Conservation (phyloP, 1,284 basidiomycete species). For the Rhodotorula sp. region DNA sequence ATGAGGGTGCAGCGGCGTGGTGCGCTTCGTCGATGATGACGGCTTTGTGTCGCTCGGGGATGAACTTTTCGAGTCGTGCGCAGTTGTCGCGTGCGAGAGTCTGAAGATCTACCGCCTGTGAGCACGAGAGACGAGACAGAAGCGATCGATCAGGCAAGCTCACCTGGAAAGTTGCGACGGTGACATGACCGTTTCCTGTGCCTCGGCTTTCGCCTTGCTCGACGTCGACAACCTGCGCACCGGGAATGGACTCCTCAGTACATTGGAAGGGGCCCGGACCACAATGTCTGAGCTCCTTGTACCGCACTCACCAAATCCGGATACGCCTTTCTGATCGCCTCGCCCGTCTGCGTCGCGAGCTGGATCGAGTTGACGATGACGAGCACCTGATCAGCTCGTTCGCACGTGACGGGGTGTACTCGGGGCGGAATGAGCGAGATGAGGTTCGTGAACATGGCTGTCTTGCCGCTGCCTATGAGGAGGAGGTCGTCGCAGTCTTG, state of each 20-base stretch:
- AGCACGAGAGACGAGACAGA: background rate
- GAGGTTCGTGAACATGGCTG: constrained; percentile 82
- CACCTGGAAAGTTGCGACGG: constrained; percentile 39
- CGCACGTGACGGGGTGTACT: constrained; percentile 20
- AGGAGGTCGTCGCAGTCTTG: constrained; percentile 58
- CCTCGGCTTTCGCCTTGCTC: constrained; percentile 85
- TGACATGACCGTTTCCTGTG: constrained; percentile 77
- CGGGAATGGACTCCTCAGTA: too few relatives aligned
- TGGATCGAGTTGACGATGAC: constrained; percentile 85
- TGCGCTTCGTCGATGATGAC: constrained; percentile 93
- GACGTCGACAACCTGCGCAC: constrained; percentile 72
- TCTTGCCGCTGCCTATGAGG: constrained; percentile 88
- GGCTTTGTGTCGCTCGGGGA: constrained; percentile 69
- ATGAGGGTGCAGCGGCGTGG: constrained; percentile 87
- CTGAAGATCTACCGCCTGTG: background rate
- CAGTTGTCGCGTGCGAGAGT: constrained; percentile 14
- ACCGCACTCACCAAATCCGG: constrained; percentile 62
- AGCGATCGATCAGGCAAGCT: background rate
- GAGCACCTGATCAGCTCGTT: constrained; percentile 61
- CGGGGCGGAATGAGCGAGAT: constrained; percentile 49
- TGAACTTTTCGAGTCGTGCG: constrained; percentile 72
- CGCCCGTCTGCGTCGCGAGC: constrained; percentile 82
- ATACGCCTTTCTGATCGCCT: constrained; percentile 65
- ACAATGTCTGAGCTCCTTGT: too few relatives aligned
- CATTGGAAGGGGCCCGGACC: background rate